phyloP scores from a whole-genome alignment of 352 stramenopile genomes.

The Paralagenidium karlingii region DNA sequence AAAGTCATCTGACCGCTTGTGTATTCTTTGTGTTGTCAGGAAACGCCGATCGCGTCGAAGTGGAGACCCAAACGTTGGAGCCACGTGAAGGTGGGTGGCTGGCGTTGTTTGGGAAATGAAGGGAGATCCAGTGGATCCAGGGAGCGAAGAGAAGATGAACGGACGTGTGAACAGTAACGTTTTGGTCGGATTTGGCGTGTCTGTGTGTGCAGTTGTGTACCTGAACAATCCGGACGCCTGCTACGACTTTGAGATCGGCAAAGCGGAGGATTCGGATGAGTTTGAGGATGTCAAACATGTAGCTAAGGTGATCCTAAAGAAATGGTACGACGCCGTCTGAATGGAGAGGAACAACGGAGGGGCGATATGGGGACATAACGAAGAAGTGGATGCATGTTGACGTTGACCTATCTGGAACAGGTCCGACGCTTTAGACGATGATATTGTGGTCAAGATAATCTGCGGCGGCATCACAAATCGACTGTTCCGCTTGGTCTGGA shows the following conservation, averaged over 20 bases:
- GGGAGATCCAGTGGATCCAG: too few species aligned
- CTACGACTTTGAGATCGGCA: slow-evolving; percentile 56
- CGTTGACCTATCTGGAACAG: slow-evolving; percentile 4
- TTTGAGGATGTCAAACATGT: slow-evolving; percentile 76
- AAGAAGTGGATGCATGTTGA: too few species aligned
- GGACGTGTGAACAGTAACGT: too few species aligned
- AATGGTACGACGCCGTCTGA: slow-evolving; percentile 19
- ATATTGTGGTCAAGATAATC: slow-evolving; percentile 79
- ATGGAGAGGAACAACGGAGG: slow-evolving; percentile 1
- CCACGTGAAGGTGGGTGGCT: too few species aligned
- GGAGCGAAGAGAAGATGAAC: too few species aligned
- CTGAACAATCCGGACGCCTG: slow-evolving; percentile 69
- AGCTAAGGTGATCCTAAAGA: slow-evolving; percentile 41
- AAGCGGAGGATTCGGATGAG: slow-evolving; percentile 33
- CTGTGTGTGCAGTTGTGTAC: slow-evolving; percentile 64
- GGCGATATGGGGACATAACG: too few species aligned
- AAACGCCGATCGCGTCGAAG: too few species aligned
- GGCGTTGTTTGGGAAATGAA: too few species aligned
- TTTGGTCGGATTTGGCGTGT: too few species aligned
- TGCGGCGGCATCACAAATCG: slow-evolving; percentile 89
- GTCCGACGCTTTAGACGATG: slow-evolving; percentile 29
- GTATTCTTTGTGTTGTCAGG: too few species aligned
- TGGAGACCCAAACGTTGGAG: too few species aligned
- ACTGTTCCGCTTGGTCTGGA: slow-evolving; percentile 77
- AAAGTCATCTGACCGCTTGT: too few species aligned